Evolutionary conservation across 352 stramenopile genomes (phyloP).

Genomic region (Globisporangium echinulatum): DNA sequence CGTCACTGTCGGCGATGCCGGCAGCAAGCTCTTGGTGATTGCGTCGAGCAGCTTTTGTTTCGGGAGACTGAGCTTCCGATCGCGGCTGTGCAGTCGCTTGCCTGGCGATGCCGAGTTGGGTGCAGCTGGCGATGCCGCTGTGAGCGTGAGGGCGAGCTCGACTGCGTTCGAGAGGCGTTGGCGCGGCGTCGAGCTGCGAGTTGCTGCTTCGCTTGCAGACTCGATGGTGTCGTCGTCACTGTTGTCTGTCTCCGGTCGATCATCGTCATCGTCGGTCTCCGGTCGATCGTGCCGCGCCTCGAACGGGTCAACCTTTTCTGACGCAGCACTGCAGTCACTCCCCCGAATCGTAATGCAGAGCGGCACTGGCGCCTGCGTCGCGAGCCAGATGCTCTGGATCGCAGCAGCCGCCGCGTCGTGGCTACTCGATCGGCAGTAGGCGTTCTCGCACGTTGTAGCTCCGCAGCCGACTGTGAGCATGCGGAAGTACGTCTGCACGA

Average conservation of each 20-base stretch:
- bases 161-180: slow-evolving; percentile 43
- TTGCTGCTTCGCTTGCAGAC: background rate
- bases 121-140: too few species aligned
- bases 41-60: slow-evolving; percentile 70
- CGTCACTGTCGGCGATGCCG: background rate
- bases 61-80: slow-evolving; percentile 35
- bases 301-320: background rate
- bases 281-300: background rate
- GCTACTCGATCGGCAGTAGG: slow-evolving; percentile 22
- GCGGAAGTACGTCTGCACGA: slow-evolving; percentile 51
- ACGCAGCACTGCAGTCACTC: background rate
- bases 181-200: slow-evolving; percentile 29
- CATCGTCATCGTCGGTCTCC: slow-evolving; percentile 10
- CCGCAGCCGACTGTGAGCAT: slow-evolving; percentile 56
- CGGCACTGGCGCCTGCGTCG: slow-evolving; percentile 29
- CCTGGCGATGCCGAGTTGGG: slow-evolving; percentile 3
- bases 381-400: slow-evolving; percentile 42
- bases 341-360: slow-evolving; percentile 27
- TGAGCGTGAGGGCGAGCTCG: slow-evolving; percentile 20
- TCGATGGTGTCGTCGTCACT: background rate
- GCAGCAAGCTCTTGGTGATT: slow-evolving; percentile 37
- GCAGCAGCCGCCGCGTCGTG: slow-evolving; percentile 28
- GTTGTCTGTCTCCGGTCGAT: slow-evolving; percentile 11
- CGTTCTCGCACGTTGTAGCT: slow-evolving; percentile 25
- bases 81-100: slow-evolving; percentile 3